Evolutionary conservation across 371 early-diverging fungal genomes (phyloP), one percentile per base, ranked within the genome.

Genomic region (Mortierella sp.): DNA sequence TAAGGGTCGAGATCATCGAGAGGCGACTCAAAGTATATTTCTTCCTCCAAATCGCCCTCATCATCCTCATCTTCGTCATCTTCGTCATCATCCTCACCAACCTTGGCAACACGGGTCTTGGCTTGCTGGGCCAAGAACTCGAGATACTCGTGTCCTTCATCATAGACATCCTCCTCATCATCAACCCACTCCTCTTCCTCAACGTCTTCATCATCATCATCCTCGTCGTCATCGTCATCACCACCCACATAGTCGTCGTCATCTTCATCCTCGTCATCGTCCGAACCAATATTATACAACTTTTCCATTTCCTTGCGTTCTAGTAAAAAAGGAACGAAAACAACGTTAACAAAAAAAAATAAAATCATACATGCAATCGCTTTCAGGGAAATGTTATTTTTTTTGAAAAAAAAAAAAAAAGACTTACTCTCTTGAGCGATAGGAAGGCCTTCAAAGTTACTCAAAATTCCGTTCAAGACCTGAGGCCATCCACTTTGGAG

Each of bases 1-100:
- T 95, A 96, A 5, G 93, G 91, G 75, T 97, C 92, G 53, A 97
- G 82, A 45, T 88, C 84, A 73, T 97, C 98, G 67, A 97, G 84
- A 17, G 96, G 96, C 1, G 96, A 94, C 70, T 93, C 93, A 66
- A 93, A 93, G 15, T 92, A 85, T 70, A 96, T 95, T 77, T 96
- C 95, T 29, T 91, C 89, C 34, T 94, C 87, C 35, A 88, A 87
- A 26, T 90, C 92, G 2, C 85, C 83, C 22, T 88, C 90, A 15
- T 90, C 90, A 4, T 90, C 91, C 6, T 89, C 88, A 51, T 86
- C 87, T 0, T 51, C 87, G 10, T 85, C 88, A 9, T 58, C 72
- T 1, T 76, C 69, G 2, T 71, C 75, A 26, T 69, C 68, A 0
- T 55, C 74, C 5, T 62, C 74, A 28, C 28, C 68, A 7, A 10